Evolutionary conservation across 257 asterid genomes (phyloP).

Genomic region (Craterostigma plantagineum): DNA sequence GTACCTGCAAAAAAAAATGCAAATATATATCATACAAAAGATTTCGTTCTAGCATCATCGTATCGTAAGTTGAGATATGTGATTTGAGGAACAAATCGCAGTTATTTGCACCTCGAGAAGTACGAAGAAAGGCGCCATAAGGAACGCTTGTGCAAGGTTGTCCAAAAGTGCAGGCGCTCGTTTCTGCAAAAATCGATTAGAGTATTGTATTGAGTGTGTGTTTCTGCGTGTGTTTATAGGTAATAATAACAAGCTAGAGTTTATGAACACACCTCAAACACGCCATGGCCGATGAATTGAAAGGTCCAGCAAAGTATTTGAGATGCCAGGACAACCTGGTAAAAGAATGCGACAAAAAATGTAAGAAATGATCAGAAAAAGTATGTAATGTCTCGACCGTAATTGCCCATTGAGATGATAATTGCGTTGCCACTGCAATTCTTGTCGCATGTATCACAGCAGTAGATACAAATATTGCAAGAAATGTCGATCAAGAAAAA

Average conservation of each 20-base stretch:
- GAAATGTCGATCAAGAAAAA: no score
- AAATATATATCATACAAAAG: no score
- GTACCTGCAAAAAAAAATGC: conserved; percentile 19
- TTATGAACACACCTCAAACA: conserved; percentile 48
- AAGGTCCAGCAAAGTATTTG: conserved; percentile 92
- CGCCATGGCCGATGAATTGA: conserved; percentile 84
- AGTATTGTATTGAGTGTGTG: neutral
- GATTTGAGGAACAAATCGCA: neutral
- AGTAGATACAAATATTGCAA: no score
- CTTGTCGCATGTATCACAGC: no score
- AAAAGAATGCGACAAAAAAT: conserved; percentile 3
- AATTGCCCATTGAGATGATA: no score
- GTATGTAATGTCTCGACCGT: no score
- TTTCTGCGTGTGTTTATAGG: neutral
- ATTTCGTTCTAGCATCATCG: no score
- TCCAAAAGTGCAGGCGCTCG: conserved; percentile 94
- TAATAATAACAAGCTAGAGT: neutral
- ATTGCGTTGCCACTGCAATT: no score
- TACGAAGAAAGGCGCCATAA: conserved; percentile 92
- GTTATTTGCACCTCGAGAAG: conserved; percentile 49
- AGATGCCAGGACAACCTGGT: conserved; percentile 67
- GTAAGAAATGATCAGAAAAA: no score
- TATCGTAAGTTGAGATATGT: no score
- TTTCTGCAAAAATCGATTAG: conserved; percentile 29
- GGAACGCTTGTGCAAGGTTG: conserved; percentile 87